A percentile compares a stretch with the other conserved stretches of the same genome.
Conservation (phyloP, 257 asterid genomes). For the Jacaranda mimosifolia region DNA sequence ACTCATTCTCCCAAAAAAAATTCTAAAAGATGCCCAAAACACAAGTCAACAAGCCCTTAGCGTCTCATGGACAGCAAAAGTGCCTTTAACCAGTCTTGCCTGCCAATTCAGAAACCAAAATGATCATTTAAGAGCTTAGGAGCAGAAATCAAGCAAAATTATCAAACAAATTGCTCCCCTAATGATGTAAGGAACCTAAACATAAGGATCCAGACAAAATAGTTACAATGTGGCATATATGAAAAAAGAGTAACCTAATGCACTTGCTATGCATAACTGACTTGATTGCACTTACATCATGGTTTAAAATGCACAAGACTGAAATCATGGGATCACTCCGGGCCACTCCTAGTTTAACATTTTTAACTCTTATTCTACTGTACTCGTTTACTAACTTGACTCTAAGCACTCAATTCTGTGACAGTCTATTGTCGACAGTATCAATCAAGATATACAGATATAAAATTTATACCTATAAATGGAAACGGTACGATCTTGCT, state of each 20-base stretch:
- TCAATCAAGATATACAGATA: not conserved
- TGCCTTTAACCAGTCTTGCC: conserved; percentile 71
- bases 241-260: not conserved
- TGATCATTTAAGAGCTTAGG: not conserved
- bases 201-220: not conserved
- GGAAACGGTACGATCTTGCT: conserved; percentile 52
- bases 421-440: not conserved
- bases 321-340: not conserved
- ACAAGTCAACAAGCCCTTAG: too few relatives aligned
- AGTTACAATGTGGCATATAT: not conserved
- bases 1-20: too few relatives aligned
- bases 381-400: not conserved
- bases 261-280: not conserved
- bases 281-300: not conserved
- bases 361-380: not conserved
- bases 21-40: too few relatives aligned
- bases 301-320: not conserved
- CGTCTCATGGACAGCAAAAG: conserved; percentile 59
- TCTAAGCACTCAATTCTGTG: not conserved
- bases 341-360: not conserved
- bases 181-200: not conserved
- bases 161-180: not conserved
- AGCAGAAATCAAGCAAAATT: not conserved
- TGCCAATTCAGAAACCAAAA: conserved; percentile 42
- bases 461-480: not conserved